These are phyloP conservation scores for Lipomyces mesembrius DNA, from an alignment of 805 yeast species.

Conservation along the genomic window DNA sequence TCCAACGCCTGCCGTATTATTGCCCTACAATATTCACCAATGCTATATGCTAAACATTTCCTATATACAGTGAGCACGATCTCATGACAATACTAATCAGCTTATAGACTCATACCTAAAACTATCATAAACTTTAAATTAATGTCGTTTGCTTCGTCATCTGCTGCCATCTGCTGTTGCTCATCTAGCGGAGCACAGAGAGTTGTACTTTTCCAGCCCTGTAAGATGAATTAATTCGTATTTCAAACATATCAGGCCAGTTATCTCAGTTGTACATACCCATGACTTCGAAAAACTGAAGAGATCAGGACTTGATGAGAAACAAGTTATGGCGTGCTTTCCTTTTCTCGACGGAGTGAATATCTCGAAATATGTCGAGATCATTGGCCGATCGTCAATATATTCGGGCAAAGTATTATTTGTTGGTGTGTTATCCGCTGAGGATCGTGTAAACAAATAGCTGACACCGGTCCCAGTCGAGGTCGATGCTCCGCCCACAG, in stretches of 20 bases:
- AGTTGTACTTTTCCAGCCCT: slow-evolving; percentile 64
- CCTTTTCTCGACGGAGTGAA: slow-evolving; percentile 58
- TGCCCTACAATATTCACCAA: no score
- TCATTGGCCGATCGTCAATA: slow-evolving; percentile 54
- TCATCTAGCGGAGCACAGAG: slow-evolving; percentile 58
- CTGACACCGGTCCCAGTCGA: not conserved
- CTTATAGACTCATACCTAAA: slow-evolving; percentile 17
- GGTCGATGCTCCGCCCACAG: not conserved
- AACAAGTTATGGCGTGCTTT: slow-evolving; percentile 55
- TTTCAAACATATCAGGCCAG: not conserved
- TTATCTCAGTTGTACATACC: slow-evolving; percentile 15
- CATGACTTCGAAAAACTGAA: slow-evolving; percentile 61
- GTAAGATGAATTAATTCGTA: not conserved
- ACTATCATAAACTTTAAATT: slow-evolving; percentile 28
- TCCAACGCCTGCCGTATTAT: no score
- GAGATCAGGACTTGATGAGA: slow-evolving; percentile 59
- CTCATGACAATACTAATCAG: not conserved
- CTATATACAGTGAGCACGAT: not conserved
- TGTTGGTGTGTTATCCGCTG: not conserved
- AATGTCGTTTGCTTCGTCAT: slow-evolving; percentile 10
- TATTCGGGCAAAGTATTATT: slow-evolving; percentile 41
- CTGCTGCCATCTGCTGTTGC: slow-evolving; percentile 7
- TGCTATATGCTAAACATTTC: slow-evolving; percentile 9
- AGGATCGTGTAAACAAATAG: not conserved
- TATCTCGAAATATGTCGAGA: slow-evolving; percentile 58